Conservation (phyloP, 2,329 filamentous ascomycete genomes). For the Colletotrichum tanaceti region DNA sequence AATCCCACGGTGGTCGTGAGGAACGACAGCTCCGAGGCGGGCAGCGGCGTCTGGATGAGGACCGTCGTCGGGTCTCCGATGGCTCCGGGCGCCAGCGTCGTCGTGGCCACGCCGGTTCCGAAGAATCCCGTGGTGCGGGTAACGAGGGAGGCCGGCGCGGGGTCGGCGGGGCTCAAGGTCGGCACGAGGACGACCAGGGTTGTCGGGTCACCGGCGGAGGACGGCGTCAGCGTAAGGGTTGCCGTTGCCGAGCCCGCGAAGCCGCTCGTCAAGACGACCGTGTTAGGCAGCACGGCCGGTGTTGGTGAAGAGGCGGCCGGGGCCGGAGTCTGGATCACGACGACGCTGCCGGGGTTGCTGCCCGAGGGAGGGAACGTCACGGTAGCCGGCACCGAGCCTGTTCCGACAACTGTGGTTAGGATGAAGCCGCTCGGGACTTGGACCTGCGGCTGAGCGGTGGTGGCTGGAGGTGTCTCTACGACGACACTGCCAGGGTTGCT, state of each 20-base stretch:
- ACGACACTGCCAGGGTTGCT: conserved; percentile 6
- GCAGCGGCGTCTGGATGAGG: conserved; percentile 24
- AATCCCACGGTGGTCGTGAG: conserved; percentile 27
- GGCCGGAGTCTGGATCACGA: conserved; percentile 11
- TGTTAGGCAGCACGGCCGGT: conserved; percentile 1
- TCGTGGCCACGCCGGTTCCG: conserved; percentile 17
- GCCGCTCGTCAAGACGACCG: conserved; percentile 24
- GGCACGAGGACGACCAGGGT: conserved; percentile 34
- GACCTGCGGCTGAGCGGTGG: too few species aligned
- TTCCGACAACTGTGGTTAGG: too few species aligned
- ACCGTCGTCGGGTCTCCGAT: conserved; percentile 23
- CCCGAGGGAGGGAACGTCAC: not conserved
- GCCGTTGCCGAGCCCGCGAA: conserved; percentile 27
- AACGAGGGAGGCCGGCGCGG: conserved; percentile 17
- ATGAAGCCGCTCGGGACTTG: too few species aligned
- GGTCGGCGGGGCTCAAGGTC: not conserved
- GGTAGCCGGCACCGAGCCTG: not conserved
- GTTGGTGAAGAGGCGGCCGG: not conserved
- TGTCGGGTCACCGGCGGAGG: conserved; percentile 20
- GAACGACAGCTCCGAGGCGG: conserved; percentile 1
- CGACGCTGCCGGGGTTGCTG: not conserved
- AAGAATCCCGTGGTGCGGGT: conserved; percentile 21
- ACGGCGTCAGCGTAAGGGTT: conserved; percentile 28
- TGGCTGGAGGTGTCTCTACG: conserved; percentile 12
- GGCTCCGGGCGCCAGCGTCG: conserved; percentile 13